Evolutionary conservation across 2,329 filamentous ascomycete genomes (phyloP), one percentile per base, ranked within the genome.

Genomic region (Cercospora citrullina): DNA sequence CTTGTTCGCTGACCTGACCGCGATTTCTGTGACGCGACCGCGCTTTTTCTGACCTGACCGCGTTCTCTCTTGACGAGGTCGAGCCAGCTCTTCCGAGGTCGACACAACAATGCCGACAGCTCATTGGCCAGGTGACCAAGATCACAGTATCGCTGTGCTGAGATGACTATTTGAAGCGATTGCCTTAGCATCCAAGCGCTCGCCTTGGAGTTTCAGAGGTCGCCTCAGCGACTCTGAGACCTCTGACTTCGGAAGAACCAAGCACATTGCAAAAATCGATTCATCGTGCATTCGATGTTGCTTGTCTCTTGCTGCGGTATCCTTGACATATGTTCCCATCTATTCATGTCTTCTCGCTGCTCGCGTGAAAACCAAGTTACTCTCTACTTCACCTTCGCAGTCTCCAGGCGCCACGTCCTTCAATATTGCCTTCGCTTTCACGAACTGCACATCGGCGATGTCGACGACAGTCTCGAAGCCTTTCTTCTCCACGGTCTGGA

Each of bases 391-490:
- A 21, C 63, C 8, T 31, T 55, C 69, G 65, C 71, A 72, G 14
- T 48, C 59, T 31, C 26, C 18, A 30, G 62, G 51, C 16, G 66
- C 64, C 10, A 59, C 65, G 1, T 51, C 30, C 39, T 30, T 60
- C 60, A 71, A 60, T 3, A 72, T 58, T 18, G 72, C 61, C 55
- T 65, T 68, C 1, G 69, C 68, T 5, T 62, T 64, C 10, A 71
- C 69, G 65, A 70, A 67, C 14, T 64, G 60, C 23, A 68, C 70
- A 8, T 64, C 65, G n/a, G 28, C 59, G 48, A 73, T 30, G 6
- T 70, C 66, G 5, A 70, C 60, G 23, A 61, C 62, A 4, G 72
- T 73, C 63, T 73, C 72, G 39, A 73, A 73, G 6, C 70, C 72
- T 7, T 23, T 64, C 67, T 66, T 71, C 64, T 62, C 59, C 51